A percentile compares a stretch with the other conserved stretches of the same genome.
These are phyloP conservation scores for Stylosanthes scabra DNA, from an alignment of 331 rosid species.

Conservation along the genomic window DNA sequence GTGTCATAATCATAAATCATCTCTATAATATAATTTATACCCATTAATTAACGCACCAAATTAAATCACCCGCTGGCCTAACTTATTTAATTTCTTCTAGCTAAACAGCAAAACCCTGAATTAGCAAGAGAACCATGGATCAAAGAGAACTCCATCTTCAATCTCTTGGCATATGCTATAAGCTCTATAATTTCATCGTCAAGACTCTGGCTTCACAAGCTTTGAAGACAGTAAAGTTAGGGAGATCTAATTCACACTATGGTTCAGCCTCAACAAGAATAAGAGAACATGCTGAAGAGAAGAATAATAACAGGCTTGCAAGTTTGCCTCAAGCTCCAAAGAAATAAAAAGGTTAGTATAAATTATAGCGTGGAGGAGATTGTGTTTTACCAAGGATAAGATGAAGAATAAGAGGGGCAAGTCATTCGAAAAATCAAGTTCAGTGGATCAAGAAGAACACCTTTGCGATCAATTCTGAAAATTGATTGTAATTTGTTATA, in stretches of 20 bases:
- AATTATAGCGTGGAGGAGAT: no score
- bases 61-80: no score
- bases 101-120: no score
- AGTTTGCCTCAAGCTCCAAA: conserved; percentile 42
- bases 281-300: not conserved
- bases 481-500: no score
- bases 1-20: not conserved
- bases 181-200: conserved; percentile 56
- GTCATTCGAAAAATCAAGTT: no score
- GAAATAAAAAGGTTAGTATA: conserved; percentile 68
- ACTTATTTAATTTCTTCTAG: no score
- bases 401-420: no score
- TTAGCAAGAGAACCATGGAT: conserved; percentile 48
- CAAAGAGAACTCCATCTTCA: conserved; percentile 39
- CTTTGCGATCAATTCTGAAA: no score
- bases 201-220: conserved; percentile 50
- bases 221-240: conserved; percentile 51
- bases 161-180: conserved; percentile 51
- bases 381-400: no score
- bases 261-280: not conserved
- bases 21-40: not conserved
- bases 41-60: not conserved
- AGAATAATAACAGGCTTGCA: not conserved
- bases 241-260: conserved; percentile 23
- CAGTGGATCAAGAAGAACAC: no score